Evolutionary conservation across 441 rosid genomes (phyloP).

Genomic region (Populus tomentosa): DNA sequence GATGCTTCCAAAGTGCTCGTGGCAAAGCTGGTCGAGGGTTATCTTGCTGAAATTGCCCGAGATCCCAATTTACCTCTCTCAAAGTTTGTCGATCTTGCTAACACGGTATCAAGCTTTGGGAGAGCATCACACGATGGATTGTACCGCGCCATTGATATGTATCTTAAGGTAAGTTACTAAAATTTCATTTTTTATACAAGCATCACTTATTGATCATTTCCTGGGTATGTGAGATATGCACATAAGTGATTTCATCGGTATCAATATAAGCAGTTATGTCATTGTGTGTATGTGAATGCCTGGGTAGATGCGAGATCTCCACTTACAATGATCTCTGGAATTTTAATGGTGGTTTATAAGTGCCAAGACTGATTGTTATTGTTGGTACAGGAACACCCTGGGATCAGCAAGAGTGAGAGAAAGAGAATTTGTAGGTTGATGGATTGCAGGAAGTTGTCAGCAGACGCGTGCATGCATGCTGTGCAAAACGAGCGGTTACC

Average conservation of each 20-base stretch:
- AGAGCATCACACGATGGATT: slow-evolving; percentile 78
- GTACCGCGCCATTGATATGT: slow-evolving; percentile 84
- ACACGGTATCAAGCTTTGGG: slow-evolving; percentile 55
- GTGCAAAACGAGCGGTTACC: slow-evolving; percentile 89
- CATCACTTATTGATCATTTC: not conserved
- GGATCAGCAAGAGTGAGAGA: slow-evolving; percentile 65
- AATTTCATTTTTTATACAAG: not conserved
- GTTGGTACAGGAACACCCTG: slow-evolving; percentile 61
- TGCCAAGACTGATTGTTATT: slow-evolving; percentile 3
- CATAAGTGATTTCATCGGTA: no score
- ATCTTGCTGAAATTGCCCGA: slow-evolving; percentile 75
- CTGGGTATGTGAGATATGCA: not conserved
- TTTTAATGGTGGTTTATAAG: not conserved
- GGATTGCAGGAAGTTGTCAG: slow-evolving; percentile 78
- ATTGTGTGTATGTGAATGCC: not conserved
- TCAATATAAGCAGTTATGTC: not conserved
- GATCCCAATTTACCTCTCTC: slow-evolving; percentile 54
- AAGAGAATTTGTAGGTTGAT: slow-evolving; percentile 75
- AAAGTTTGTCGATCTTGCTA: slow-evolving; percentile 58
- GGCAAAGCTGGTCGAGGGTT: slow-evolving; percentile 70
- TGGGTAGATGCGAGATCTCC: not conserved
- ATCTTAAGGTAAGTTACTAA: slow-evolving; percentile 58
- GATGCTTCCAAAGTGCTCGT: slow-evolving; percentile 47
- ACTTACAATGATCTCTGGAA: not conserved
- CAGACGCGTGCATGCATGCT: slow-evolving; percentile 69